These are phyloP conservation scores for Guadua angustifolia DNA, from an alignment of 176 grass and related monocot genomes.

Conservation along the genomic window DNA sequence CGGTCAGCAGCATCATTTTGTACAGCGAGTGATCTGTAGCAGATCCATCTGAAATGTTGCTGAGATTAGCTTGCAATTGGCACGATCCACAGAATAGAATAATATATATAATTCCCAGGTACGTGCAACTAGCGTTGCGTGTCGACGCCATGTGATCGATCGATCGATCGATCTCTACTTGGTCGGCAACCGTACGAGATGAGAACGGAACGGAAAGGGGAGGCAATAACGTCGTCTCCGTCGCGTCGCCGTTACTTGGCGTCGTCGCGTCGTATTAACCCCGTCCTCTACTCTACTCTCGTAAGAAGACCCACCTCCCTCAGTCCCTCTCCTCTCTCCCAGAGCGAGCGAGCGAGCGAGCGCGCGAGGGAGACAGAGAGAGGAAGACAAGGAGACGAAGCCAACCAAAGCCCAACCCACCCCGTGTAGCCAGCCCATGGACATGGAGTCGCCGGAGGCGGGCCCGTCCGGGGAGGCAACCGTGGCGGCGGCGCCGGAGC, in stretches of 20 bases:
- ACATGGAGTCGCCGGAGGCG: slow-evolving; percentile 47
- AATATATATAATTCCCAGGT: too few relatives aligned
- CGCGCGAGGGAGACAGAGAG: background rate
- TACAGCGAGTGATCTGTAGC: too few relatives aligned
- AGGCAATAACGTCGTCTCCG: slow-evolving; percentile 2
- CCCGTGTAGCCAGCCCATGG: background rate
- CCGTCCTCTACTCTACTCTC: background rate
- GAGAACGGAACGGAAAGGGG: background rate
- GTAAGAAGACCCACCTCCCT: slow-evolving; percentile 43
- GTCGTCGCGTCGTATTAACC: background rate
- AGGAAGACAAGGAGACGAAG: background rate
- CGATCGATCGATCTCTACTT: too few relatives aligned
- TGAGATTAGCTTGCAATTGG: too few relatives aligned
- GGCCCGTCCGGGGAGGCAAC: slow-evolving; percentile 16
- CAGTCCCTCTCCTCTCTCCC: slow-evolving; percentile 21
- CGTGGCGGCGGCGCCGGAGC: slow-evolving; percentile 27
- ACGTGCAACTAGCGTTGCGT: too few relatives aligned
- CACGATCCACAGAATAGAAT: too few relatives aligned
- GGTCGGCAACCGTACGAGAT: too few relatives aligned
- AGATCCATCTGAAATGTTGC: too few relatives aligned
- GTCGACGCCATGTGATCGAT: too few relatives aligned
- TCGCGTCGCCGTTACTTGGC: slow-evolving; percentile 17
- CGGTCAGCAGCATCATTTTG: too few relatives aligned
- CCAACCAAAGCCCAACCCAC: background rate
- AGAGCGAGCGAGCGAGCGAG: slow-evolving; percentile 17